Percentiles rank a stretch among this genome's conserved stretches.
Evolutionary conservation across 345 rosid genomes (phyloP).

Genomic region (Laguncularia racemosa): DNA sequence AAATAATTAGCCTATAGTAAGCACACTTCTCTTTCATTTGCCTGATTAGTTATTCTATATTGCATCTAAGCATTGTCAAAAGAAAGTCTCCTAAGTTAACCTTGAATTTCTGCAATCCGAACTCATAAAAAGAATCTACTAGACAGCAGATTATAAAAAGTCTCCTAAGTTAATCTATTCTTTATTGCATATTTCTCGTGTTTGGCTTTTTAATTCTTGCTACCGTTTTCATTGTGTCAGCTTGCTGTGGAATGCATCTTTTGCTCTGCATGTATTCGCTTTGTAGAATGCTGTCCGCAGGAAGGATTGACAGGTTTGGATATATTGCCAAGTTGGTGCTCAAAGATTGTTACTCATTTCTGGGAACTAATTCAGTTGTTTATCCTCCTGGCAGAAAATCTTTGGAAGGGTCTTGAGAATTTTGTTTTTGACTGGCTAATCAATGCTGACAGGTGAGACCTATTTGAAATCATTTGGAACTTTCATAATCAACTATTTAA

Average conservation of each 20-base stretch:
- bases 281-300: constrained; percentile 96
- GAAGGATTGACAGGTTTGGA: constrained; percentile 91
- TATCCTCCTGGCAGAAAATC: constrained; percentile 66
- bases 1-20: too few species aligned
- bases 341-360: constrained; percentile 11
- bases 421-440: constrained; percentile 98
- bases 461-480: constrained; percentile 8
- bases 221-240: constrained; percentile 31
- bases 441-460: constrained; percentile 86
- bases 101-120: too few species aligned
- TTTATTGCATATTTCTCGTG: background rate
- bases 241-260: constrained; percentile 99
- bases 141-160: too few species aligned
- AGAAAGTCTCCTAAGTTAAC: too few species aligned
- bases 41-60: too few species aligned
- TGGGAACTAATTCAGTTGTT: constrained; percentile 10
- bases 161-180: too few species aligned
- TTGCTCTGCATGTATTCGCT: constrained; percentile 98
- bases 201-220: background rate
- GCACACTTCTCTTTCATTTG: too few species aligned
- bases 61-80: too few species aligned
- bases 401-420: constrained; percentile 98
- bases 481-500: constrained; percentile 6
- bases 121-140: too few species aligned
- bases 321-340: constrained; percentile 9